phyloP scores from a whole-genome alignment of 164 flowering plant genomes.

The Akebia trifoliata region DNA sequence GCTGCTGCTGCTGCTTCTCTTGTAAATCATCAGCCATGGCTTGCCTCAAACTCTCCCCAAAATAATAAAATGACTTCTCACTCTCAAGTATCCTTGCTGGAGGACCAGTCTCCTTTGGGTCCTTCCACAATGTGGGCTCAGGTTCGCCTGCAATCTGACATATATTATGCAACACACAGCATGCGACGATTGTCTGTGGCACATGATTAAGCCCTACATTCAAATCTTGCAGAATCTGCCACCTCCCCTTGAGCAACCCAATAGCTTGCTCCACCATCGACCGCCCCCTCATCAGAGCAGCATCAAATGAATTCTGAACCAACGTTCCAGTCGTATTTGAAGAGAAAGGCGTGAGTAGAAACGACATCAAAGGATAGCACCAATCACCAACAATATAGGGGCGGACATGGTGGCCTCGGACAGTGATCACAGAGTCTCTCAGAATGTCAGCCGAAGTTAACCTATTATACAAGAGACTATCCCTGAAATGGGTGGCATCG shows the following conservation, averaged over 20 bases:
- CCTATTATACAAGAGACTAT: conserved; percentile 66
- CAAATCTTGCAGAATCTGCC: conserved; percentile 85
- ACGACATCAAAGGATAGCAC: conserved; percentile 75
- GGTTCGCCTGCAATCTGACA: conserved; percentile 97
- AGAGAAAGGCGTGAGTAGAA: conserved; percentile 72
- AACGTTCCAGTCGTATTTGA: conserved; percentile 49
- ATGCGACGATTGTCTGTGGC: conserved; percentile 90
- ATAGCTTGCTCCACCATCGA: conserved; percentile 70
- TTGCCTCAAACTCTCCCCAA: conserved; percentile 77
- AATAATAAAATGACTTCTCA: conserved; percentile 67
- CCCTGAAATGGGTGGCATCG: conserved; percentile 81
- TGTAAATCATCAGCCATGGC: conserved; percentile 80
- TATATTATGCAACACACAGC: conserved; percentile 91
- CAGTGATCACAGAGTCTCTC: conserved; percentile 68
- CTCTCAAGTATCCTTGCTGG: conserved; percentile 58
- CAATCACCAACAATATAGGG: conserved; percentile 89
- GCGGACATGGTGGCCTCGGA: conserved; percentile 67
- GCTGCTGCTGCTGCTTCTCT: conserved; percentile 37
- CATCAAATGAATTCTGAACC: conserved; percentile 72
- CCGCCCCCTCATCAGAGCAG: conserved; percentile 71
- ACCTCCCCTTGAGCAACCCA: conserved; percentile 82
- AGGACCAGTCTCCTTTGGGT: conserved; percentile 63
- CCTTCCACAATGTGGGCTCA: conserved; percentile 72
- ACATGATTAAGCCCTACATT: conserved; percentile 87
- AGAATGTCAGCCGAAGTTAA: conserved; percentile 69